These are phyloP conservation scores for Myxozyma geophila DNA, from an alignment of 805 yeast species.

Conservation along the genomic window DNA sequence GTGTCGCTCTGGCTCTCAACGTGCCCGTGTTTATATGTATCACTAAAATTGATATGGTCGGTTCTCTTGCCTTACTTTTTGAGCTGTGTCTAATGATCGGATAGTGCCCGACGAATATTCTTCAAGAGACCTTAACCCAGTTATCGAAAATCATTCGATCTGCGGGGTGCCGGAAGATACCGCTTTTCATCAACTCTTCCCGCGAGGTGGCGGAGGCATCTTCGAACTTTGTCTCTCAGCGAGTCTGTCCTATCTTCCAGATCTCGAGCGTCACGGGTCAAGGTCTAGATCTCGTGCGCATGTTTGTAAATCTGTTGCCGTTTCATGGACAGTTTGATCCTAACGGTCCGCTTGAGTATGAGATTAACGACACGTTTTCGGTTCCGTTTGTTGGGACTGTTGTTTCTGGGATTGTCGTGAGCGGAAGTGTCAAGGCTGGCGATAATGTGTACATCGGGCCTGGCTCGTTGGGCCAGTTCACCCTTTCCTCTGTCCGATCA, in stretches of 20 bases:
- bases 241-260: constrained; percentile 36
- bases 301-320: constrained; percentile 33
- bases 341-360: constrained; percentile 30
- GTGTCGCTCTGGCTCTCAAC: constrained; percentile 34
- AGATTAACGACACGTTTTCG: constrained; percentile 36
- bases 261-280: constrained; percentile 36
- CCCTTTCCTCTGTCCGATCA: constrained; percentile 26
- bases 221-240: constrained; percentile 32
- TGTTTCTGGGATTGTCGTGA: constrained; percentile 32
- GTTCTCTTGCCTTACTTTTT: background rate
- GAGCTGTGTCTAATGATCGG: background rate
- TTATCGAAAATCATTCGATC: constrained; percentile 34
- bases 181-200: constrained; percentile 25
- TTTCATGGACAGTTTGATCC: constrained; percentile 32
- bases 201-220: constrained; percentile 34
- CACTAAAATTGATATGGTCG: constrained; percentile 36
- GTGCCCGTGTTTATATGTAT: constrained; percentile 36
- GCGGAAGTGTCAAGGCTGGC: constrained; percentile 32
- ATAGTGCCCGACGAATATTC: constrained; percentile 35
- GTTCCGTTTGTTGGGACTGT: constrained; percentile 39
- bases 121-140: constrained; percentile 30
- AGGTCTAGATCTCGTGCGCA: constrained; percentile 34
- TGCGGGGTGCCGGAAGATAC: constrained; percentile 36
- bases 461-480: constrained; percentile 35
- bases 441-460: constrained; percentile 36